Evolutionary conservation across 176 grass and related monocot genomes (phyloP), one percentile per base, ranked within the genome.

Genomic region (Cymbopogon citratus): DNA sequence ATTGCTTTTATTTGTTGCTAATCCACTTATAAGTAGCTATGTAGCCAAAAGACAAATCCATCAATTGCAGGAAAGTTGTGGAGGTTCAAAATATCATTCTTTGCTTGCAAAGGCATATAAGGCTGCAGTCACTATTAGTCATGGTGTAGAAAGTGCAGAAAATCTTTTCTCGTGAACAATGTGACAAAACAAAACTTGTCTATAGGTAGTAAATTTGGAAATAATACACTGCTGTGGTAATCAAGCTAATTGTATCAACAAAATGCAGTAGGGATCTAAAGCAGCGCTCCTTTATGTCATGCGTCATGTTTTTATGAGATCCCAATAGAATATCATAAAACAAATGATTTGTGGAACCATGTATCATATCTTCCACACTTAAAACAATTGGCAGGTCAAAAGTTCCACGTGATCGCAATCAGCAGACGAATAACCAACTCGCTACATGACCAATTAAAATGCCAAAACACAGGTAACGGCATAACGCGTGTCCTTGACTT

Each of bases 361-460:
- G 43, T 56, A 40, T 27, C 33, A 9, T 74, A 66, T 56, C 51
- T 43, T 74, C 12, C n/a, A 33, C 44, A 7, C 16, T 80, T 56
- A 44, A 5, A 8, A 74, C 46, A 65, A 73, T 31, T 43, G 41
- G 27, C 24, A 71, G 54, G 6, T 63, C 24, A 75, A 8, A 9
- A 48, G 6, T 19, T 89, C 18, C 40, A 80, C 24, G 41, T 19
- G 41, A 64, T 74, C 27, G 4, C 41, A 66, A 16, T 71, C 4
- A 0, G 80, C 44, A 84, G 63, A 40, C 12, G 6, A 11, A 33
- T 33, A 33, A 33, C 31, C 31, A 33, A 33, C 31, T 33, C 31
- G 3, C 39, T 31, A 67, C 54, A 86, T 48, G 69, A 66, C 49
- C 66, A 77, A 82, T 71, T 43, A 85, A 36, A 70, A 63, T 12